Percentiles rank a stretch among this genome's conserved stretches.
These are phyloP conservation scores for Oidiodendron maius DNA, from an alignment of 495 filamentous ascomycete species.

Conservation along the genomic window DNA sequence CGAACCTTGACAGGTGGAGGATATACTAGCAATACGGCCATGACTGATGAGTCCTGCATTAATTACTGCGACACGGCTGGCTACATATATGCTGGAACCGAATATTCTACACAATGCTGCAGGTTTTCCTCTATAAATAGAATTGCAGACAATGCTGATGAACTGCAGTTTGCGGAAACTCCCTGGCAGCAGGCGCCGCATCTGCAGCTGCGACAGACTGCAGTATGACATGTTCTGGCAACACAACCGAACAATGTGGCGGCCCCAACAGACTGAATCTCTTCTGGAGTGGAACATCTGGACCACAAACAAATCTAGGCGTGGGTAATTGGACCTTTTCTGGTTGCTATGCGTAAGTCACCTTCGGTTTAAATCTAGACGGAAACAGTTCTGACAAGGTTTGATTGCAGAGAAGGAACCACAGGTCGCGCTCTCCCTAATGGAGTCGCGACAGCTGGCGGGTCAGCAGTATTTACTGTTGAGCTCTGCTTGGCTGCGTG, in stretches of 20 bases:
- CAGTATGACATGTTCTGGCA: slow-evolving; percentile 20
- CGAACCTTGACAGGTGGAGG: slow-evolving; percentile 8
- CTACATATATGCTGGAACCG: slow-evolving; percentile 33
- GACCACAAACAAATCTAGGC: slow-evolving; percentile 2
- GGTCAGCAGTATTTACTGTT: slow-evolving; percentile 24
- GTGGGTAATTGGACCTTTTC: background rate
- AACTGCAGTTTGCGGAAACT: slow-evolving; percentile 8
- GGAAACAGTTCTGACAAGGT: background rate
- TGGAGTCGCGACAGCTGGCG: slow-evolving; percentile 5
- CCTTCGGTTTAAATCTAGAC: slow-evolving; percentile 16
- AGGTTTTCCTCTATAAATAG: background rate
- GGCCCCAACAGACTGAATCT: slow-evolving; percentile 28
- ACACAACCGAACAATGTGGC: slow-evolving; percentile 19
- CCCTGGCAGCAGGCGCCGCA: slow-evolving; percentile 6
- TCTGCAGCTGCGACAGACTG: slow-evolving; percentile 9
- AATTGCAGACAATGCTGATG: background rate
- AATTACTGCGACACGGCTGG: slow-evolving; percentile 27
- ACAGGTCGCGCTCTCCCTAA: slow-evolving; percentile 15
- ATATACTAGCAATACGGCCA: slow-evolving; percentile 15
- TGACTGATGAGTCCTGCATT: slow-evolving; percentile 35
- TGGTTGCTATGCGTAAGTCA: slow-evolving; percentile 28
- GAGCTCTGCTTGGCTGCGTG: slow-evolving; percentile 37
- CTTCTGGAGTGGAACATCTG: slow-evolving; percentile 9
- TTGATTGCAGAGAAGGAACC: slow-evolving; percentile 22
- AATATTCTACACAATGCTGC: slow-evolving; percentile 21